These are phyloP conservation scores for Candida vaughaniae DNA, from an alignment of 805 yeast genomes.

Conservation along the genomic window DNA sequence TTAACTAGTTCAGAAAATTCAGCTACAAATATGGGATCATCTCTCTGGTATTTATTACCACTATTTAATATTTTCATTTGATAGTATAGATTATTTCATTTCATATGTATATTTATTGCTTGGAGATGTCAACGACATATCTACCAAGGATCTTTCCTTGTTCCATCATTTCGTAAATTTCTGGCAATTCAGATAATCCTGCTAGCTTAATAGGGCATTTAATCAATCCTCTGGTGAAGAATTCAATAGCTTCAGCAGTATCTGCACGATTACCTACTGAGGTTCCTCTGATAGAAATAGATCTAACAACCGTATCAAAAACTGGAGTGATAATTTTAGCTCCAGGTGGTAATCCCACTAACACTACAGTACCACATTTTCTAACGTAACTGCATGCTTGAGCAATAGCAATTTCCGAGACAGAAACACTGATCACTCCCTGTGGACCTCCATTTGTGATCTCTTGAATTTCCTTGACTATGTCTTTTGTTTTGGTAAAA, in stretches of 20 bases:
- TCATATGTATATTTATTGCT: too few relatives aligned
- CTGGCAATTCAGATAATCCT: conserved; percentile 40
- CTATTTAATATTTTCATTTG: too few relatives aligned
- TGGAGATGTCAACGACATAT: conserved; percentile 44
- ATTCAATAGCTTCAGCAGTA: conserved; percentile 45
- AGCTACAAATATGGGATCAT: too few relatives aligned
- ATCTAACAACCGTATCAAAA: conserved; percentile 39
- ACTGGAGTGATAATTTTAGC: conserved; percentile 40
- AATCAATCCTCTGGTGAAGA: conserved; percentile 43
- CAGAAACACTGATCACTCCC: conserved; percentile 48
- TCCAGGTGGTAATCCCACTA: conserved; percentile 47
- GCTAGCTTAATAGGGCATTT: conserved; percentile 42
- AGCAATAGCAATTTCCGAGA: conserved; percentile 49
- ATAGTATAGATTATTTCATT: too few relatives aligned
- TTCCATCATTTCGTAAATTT: conserved; percentile 40
- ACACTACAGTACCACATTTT: conserved; percentile 42
- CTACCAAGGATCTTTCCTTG: conserved; percentile 43
- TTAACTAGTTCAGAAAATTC: too few relatives aligned
- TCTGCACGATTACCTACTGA: conserved; percentile 49
- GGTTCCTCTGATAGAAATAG: conserved; percentile 40
- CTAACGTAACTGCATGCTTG: conserved; percentile 45
- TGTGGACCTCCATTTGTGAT: conserved; percentile 65
- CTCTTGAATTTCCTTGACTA: conserved; percentile 41
- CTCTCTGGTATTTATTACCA: too few relatives aligned
- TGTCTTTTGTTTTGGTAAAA: conserved; percentile 50